These are phyloP conservation scores for Verticillium klebahnii DNA, from an alignment of 2,329 filamentous ascomycete genomes.

Conservation along the genomic window DNA sequence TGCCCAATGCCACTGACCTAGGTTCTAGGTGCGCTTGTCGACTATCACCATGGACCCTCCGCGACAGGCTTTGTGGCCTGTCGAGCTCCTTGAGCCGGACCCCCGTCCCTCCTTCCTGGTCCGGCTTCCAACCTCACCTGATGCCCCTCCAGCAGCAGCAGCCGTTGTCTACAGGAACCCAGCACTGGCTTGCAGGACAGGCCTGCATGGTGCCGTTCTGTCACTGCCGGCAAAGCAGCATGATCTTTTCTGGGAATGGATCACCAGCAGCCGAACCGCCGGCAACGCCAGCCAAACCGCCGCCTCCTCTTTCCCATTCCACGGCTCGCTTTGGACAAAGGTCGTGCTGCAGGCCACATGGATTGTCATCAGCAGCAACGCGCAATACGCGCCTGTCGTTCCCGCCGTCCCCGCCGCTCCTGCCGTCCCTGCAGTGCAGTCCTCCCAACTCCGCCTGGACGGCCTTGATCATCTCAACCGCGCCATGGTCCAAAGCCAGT, in stretches of 20 bases:
- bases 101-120: constrained; percentile 37
- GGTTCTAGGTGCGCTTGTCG: not conserved
- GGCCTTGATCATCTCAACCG: not conserved
- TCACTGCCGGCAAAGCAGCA: constrained; percentile 22
- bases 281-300: not conserved
- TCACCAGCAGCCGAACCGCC: constrained; percentile 17
- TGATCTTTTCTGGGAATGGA: constrained; percentile 34
- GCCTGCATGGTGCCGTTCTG: constrained; percentile 25
- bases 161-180: constrained; percentile 30
- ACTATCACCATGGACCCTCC: constrained; percentile 10
- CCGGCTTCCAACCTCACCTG: constrained; percentile 11
- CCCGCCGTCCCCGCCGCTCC: not conserved
- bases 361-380: constrained; percentile 34
- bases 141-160: constrained; percentile 9
- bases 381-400: constrained; percentile 13
- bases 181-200: constrained; percentile 22
- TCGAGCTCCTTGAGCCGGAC: constrained; percentile 35
- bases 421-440: constrained; percentile 1
- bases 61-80: constrained; percentile 22
- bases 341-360: constrained; percentile 27
- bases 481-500: not conserved
- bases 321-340: constrained; percentile 31
- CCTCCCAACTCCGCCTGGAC: not conserved
- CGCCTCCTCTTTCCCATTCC: constrained; percentile 23
- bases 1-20: not conserved